These are phyloP conservation scores for Saccharomyces pastorianus DNA, from an alignment of 1,139 yeast species.

Conservation along the genomic window DNA sequence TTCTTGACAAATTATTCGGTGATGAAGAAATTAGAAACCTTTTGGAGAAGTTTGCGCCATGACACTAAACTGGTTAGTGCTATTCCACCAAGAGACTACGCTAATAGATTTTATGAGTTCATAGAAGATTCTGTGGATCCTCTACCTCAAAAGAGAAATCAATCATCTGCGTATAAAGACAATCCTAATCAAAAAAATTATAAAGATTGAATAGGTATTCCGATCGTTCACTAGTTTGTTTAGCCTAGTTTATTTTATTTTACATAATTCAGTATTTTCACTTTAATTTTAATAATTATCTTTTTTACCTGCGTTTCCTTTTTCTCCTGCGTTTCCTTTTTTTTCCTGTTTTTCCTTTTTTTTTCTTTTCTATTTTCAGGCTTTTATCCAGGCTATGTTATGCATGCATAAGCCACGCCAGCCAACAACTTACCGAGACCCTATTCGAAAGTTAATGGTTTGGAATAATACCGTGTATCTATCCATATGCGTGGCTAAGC, in stretches of 20 bases:
- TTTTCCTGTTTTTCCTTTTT: background rate
- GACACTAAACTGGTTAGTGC: conserved; percentile 71
- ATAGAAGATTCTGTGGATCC: conserved; percentile 35
- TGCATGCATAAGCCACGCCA: background rate
- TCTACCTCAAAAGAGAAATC: conserved; percentile 12
- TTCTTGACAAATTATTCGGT: conserved; percentile 81
- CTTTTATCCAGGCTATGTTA: background rate
- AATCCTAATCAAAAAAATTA: conserved; percentile 15
- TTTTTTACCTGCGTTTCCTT: too few species aligned
- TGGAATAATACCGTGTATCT: background rate
- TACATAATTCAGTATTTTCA: background rate
- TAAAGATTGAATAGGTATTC: conserved; percentile 12
- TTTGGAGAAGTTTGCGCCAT: conserved; percentile 71
- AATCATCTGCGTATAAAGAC: conserved; percentile 12
- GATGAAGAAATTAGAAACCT: conserved; percentile 73
- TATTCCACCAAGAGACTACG: conserved; percentile 83
- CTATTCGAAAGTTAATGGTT: background rate
- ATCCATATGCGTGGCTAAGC: background rate
- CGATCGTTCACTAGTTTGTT: background rate
- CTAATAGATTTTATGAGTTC: conserved; percentile 72
- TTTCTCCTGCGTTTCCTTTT: too few species aligned
- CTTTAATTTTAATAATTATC: background rate
- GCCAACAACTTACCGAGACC: background rate
- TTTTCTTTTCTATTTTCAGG: background rate
- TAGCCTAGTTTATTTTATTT: conserved; percentile 3